These are phyloP conservation scores for Urochloa ruziziensis DNA, from an alignment of 176 grass and related monocot genomes.

Conservation along the genomic window DNA sequence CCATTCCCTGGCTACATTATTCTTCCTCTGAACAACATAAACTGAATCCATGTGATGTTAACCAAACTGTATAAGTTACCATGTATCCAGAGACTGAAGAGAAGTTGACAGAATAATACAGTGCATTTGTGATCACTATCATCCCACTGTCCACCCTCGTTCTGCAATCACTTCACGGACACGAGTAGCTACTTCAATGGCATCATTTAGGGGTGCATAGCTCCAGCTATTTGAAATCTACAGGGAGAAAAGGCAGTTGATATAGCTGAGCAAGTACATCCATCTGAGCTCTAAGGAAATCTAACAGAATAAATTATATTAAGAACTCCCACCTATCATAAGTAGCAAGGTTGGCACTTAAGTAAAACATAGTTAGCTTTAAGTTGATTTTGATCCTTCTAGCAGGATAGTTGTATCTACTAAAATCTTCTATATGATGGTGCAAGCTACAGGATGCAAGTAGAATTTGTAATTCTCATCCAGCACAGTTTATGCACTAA, in stretches of 20 bases:
- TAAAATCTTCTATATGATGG: not conserved
- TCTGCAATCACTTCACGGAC: constrained; percentile 76
- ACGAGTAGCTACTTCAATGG: constrained; percentile 66
- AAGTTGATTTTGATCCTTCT: not conserved
- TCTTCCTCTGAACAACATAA: constrained; percentile 21
- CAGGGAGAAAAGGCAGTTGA: constrained; percentile 22
- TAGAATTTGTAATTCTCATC: not conserved
- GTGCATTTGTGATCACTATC: constrained; percentile 27
- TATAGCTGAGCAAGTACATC: constrained; percentile 27
- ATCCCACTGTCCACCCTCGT: constrained; percentile 67
- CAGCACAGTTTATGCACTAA: not conserved
- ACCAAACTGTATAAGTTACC: constrained; percentile 38
- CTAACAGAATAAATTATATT: not conserved
- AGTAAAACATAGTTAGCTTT: not conserved
- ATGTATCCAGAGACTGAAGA: not conserved
- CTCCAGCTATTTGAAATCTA: constrained; percentile 91
- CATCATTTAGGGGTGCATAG: constrained; percentile 81
- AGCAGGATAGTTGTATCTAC: constrained; percentile 11
- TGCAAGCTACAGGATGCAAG: not conserved
- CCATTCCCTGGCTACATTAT: constrained; percentile 52
- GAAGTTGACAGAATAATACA: constrained; percentile 27
- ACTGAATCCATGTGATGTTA: constrained; percentile 14
- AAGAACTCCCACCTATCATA: constrained; percentile 6
- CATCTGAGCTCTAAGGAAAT: not conserved
- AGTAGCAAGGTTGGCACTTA: not conserved